Evolutionary conservation across 129 eudicot genomes (phyloP).

Genomic region (Kitagawia praeruptora): DNA sequence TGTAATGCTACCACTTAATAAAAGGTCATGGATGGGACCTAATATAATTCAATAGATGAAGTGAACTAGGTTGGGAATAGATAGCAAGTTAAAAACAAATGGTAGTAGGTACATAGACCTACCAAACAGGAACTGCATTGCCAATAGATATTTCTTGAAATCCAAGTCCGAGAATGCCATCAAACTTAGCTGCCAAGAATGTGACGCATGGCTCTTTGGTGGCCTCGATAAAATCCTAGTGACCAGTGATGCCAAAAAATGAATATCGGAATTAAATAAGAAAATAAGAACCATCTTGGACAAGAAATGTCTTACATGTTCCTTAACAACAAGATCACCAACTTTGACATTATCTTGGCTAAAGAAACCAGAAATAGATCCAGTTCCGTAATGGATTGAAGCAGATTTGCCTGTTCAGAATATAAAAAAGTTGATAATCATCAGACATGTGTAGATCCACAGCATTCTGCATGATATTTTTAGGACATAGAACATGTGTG

Average conservation of each 20-base stretch:
- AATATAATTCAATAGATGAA: background rate
- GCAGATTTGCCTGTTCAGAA: constrained; percentile 64
- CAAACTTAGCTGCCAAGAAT: constrained; percentile 91
- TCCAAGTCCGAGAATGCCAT: constrained; percentile 95
- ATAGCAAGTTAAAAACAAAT: too few species aligned
- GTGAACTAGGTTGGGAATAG: background rate
- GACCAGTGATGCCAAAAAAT: constrained; percentile 15
- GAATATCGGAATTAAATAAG: background rate
- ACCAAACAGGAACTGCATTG: constrained; percentile 86
- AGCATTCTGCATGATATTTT: background rate
- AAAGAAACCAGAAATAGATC: constrained; percentile 80
- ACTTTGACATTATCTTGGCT: constrained; percentile 64
- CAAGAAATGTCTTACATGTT: constrained; percentile 40
- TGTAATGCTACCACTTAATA: background rate
- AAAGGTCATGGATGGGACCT: background rate
- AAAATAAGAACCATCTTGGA: background rate
- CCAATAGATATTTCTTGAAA: constrained; percentile 83
- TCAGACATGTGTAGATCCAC: background rate
- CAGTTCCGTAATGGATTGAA: constrained; percentile 87
- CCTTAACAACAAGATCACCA: constrained; percentile 70
- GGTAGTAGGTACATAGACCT: constrained; percentile 9
- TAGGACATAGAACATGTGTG: background rate
- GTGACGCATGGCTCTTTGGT: constrained; percentile 83
- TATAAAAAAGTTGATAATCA: constrained; percentile 10
- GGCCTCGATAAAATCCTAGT: constrained; percentile 87